Evolutionary conservation across 495 filamentous ascomycete genomes (phyloP).

Genomic region (Talaromyces wortmannii): DNA sequence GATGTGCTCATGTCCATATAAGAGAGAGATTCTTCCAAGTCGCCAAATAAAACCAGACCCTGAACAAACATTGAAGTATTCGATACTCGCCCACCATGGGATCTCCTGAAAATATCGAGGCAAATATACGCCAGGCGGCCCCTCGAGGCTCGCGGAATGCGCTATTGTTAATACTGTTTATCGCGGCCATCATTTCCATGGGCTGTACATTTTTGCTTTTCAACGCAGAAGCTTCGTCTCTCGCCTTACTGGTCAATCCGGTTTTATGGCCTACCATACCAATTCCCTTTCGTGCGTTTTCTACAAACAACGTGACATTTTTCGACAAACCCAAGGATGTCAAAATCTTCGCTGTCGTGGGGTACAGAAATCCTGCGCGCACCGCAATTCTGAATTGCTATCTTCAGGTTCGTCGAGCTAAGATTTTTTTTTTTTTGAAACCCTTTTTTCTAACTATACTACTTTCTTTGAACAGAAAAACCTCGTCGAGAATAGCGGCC

Average conservation of each 20-base stretch:
- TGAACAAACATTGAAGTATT: background rate
- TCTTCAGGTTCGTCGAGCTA: slow-evolving; percentile 22
- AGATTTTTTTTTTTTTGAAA: too few relatives aligned
- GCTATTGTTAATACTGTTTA: background rate
- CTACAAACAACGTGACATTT: background rate
- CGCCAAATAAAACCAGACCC: too few relatives aligned
- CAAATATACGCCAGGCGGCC: background rate
- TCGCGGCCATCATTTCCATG: background rate
- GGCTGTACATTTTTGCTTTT: background rate
- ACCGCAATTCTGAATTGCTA: slow-evolving; percentile 49
- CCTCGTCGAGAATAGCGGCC: slow-evolving; percentile 41
- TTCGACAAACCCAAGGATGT: slow-evolving; percentile 36
- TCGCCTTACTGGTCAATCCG: background rate
- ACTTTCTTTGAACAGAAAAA: slow-evolving; percentile 28
- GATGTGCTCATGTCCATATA: too few relatives aligned
- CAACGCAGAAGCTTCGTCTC: background rate
- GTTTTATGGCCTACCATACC: background rate
- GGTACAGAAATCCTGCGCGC: slow-evolving; percentile 36
- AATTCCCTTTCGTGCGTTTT: background rate
- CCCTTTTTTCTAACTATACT: too few relatives aligned
- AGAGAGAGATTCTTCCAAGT: too few relatives aligned
- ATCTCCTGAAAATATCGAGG: background rate
- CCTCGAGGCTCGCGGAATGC: background rate
- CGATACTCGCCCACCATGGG: background rate
- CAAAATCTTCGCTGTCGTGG: slow-evolving; percentile 42